Evolutionary conservation across 1,284 basidiomycete species (phyloP).

Genomic region (Irpex sp.): DNA sequence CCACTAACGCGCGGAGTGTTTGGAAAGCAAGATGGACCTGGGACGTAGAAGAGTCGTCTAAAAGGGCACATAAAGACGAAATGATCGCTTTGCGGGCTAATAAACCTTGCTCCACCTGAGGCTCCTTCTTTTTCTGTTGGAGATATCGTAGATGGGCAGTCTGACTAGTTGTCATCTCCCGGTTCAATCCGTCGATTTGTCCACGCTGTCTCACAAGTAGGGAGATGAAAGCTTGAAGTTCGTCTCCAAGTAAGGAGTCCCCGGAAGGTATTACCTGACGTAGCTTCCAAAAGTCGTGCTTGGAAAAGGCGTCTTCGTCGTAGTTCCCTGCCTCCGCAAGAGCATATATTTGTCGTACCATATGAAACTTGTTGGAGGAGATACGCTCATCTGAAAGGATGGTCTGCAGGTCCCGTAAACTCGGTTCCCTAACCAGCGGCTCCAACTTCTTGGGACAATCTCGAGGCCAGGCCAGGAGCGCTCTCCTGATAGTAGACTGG

Average conservation of each 20-base stretch:
- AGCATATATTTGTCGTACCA: slow-evolving; percentile 61
- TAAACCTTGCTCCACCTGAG: not conserved
- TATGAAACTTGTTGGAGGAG: slow-evolving; percentile 68
- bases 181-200: slow-evolving; percentile 54
- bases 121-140: not conserved
- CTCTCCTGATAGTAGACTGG: slow-evolving; percentile 44
- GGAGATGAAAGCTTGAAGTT: slow-evolving; percentile 72
- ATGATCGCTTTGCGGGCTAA: slow-evolving; percentile 44
- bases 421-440: slow-evolving; percentile 41
- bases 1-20: slow-evolving; percentile 57
- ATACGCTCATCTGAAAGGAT: slow-evolving; percentile 54
- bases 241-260: slow-evolving; percentile 53
- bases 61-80: slow-evolving; percentile 50
- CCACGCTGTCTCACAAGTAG: slow-evolving; percentile 63
- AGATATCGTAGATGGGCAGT: slow-evolving; percentile 7
- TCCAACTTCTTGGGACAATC: slow-evolving; percentile 45
- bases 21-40: slow-evolving; percentile 57
- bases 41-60: slow-evolving; percentile 46
- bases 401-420: slow-evolving; percentile 42
- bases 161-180: slow-evolving; percentile 38
- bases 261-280: slow-evolving; percentile 65
- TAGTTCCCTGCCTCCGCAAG: slow-evolving; percentile 37
- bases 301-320: slow-evolving; percentile 44
- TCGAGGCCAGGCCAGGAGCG: slow-evolving; percentile 72
- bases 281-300: slow-evolving; percentile 76